Percentiles rank a stretch among this genome's conserved stretches.
Evolutionary conservation across 2,329 filamentous ascomycete species (phyloP).

Genomic region (Scedosporium minutisporum): DNA sequence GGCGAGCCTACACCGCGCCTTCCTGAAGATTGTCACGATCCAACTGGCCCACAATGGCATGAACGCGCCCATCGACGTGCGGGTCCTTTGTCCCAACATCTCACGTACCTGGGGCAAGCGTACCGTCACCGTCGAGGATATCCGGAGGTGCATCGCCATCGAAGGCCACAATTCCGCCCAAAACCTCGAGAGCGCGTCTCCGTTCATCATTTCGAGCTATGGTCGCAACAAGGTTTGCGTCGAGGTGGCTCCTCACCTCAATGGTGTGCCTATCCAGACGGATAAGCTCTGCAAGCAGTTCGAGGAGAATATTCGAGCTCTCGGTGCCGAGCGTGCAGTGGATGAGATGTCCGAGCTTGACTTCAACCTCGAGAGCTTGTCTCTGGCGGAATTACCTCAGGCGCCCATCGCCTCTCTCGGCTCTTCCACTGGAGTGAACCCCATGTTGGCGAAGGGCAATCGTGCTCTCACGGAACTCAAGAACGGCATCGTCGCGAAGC

Average conservation of each 20-base stretch:
- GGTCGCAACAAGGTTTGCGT: conserved; percentile 48
- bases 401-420: conserved; percentile 23
- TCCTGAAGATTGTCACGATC: conserved; percentile 58
- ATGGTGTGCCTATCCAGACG: conserved; percentile 33
- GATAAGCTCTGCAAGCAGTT: conserved; percentile 45
- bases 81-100: conserved; percentile 50
- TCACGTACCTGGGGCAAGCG: conserved; percentile 65
- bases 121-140: conserved; percentile 53
- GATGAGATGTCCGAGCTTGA: conserved; percentile 22
- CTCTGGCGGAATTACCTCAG: conserved; percentile 36
- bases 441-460: conserved; percentile 56
- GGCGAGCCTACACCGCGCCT: conserved; percentile 53
- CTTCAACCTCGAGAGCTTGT: conserved; percentile 42
- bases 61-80: conserved; percentile 53
- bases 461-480: conserved; percentile 61
- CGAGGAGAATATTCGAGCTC: conserved; percentile 35
- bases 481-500: conserved; percentile 44
- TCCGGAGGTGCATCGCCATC: conserved; percentile 58
- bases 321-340: conserved; percentile 29
- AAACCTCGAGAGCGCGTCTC: conserved; percentile 23
- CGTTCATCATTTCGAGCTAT: conserved; percentile 40
- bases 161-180: conserved; percentile 28
- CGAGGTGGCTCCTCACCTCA: conserved; percentile 34
- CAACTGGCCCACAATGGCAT: conserved; percentile 61
- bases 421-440: conserved; percentile 28